These are phyloP conservation scores for Lojkania enalia DNA, from an alignment of 2,329 filamentous ascomycete species.

Conservation along the genomic window DNA sequence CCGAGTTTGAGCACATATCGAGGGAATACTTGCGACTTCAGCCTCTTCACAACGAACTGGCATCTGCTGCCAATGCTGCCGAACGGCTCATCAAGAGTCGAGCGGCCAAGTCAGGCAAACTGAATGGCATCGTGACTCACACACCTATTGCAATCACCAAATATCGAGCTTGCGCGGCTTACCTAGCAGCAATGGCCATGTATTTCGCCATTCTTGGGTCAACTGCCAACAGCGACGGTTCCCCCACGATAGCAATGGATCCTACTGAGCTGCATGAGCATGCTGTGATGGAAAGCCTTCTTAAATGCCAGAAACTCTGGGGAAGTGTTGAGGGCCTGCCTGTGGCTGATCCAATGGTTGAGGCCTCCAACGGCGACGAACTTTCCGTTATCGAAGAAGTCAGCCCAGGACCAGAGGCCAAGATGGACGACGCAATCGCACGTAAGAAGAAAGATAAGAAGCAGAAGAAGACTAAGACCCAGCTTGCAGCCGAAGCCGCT, in stretches of 20 bases:
- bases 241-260: conserved; percentile 62
- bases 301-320: conserved; percentile 83
- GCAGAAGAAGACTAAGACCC: conserved; percentile 51
- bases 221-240: conserved; percentile 62
- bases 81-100: conserved; percentile 46
- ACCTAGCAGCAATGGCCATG: conserved; percentile 83
- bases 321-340: conserved; percentile 69
- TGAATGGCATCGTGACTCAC: conserved; percentile 8
- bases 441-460: conserved; percentile 39
- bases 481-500: conserved; percentile 56
- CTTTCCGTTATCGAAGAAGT: conserved; percentile 41
- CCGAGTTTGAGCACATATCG: conserved; percentile 85
- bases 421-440: conserved; percentile 35
- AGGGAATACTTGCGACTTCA: conserved; percentile 79
- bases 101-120: conserved; percentile 25
- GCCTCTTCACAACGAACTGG: conserved; percentile 61
- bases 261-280: conserved; percentile 85
- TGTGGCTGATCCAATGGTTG: conserved; percentile 50
- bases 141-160: conserved; percentile 59
- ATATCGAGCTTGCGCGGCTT: conserved; percentile 79
- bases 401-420: conserved; percentile 36
- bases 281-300: conserved; percentile 82
- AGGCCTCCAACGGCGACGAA: conserved; percentile 35
- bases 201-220: conserved; percentile 95
- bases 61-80: conserved; percentile 61